Conservation (phyloP, 768 basidiomycete species). For the Lyophyllum semitale region DNA sequence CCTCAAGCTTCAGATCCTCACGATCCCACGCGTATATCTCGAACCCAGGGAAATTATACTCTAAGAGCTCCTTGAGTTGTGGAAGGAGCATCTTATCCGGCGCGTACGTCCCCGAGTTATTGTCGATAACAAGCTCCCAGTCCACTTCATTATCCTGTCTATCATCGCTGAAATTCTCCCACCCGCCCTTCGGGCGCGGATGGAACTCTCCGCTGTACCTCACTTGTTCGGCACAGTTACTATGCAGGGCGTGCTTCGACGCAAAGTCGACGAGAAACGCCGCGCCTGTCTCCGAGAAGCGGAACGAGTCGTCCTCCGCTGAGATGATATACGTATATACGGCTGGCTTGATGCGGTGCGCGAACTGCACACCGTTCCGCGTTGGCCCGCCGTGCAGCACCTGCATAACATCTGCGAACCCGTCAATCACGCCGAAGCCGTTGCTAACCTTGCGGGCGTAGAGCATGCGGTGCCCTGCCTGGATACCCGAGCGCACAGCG, state of each 20-base stretch:
- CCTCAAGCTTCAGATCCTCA: slow-evolving; percentile 54
- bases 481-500: slow-evolving; percentile 68
- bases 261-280: slow-evolving; percentile 87
- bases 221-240: slow-evolving; percentile 66
- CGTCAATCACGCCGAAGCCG: slow-evolving; percentile 59
- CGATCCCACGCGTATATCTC: slow-evolving; percentile 53
- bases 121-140: slow-evolving; percentile 88
- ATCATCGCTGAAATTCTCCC: slow-evolving; percentile 60
- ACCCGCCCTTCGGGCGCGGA: slow-evolving; percentile 69
- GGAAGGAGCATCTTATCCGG: slow-evolving; percentile 68
- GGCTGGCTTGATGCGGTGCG: slow-evolving; percentile 67
- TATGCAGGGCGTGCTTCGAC: slow-evolving; percentile 89
- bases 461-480: slow-evolving; percentile 71
- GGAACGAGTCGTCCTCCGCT: slow-evolving; percentile 70
- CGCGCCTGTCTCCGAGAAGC: slow-evolving; percentile 87
- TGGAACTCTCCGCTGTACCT: slow-evolving; percentile 83
- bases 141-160: slow-evolving; percentile 53
- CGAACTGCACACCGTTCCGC: slow-evolving; percentile 19
- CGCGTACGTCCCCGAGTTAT: slow-evolving; percentile 84
- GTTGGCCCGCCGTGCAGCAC: slow-evolving; percentile 50
- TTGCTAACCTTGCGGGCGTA: slow-evolving; percentile 70
- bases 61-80: slow-evolving; percentile 58
- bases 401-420: slow-evolving; percentile 45
- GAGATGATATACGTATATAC: slow-evolving; percentile 88
- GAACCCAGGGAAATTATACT: slow-evolving; percentile 75